phyloP scores from a whole-genome alignment of 768 basidiomycete genomes.

The Trametes cingulata region DNA sequence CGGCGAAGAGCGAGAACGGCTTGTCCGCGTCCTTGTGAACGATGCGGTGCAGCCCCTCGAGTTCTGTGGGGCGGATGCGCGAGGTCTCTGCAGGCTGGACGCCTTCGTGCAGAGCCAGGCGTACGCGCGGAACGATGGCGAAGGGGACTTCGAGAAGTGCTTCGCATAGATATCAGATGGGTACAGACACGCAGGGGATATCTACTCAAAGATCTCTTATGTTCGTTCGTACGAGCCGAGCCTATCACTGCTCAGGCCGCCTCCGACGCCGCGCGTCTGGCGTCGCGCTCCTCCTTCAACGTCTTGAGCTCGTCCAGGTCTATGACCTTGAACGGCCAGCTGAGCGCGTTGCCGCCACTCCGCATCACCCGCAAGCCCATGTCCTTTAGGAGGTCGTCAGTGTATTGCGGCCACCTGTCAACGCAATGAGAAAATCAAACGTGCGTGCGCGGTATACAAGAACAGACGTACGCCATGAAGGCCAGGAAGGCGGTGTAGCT shows the following conservation, averaged over 20 bases:
- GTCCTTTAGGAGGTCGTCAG: conserved; percentile 59
- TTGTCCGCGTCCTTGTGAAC: conserved; percentile 77
- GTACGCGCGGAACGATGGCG: conserved; percentile 67
- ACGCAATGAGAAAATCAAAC: neutral
- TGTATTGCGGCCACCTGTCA: conserved; percentile 59
- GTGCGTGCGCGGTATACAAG: neutral
- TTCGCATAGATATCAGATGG: conserved; percentile 16
- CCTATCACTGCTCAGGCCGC: neutral
- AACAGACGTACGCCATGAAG: conserved; percentile 51
- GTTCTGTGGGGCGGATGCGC: conserved; percentile 53
- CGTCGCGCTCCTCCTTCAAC: conserved; percentile 49
- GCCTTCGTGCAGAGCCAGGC: conserved; percentile 70
- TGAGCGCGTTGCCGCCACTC: conserved; percentile 66
- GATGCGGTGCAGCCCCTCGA: conserved; percentile 64
- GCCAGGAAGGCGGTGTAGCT: conserved; percentile 53
- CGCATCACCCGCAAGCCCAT: conserved; percentile 54
- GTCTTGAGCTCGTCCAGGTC: conserved; percentile 48
- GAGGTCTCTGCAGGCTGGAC: conserved; percentile 64
- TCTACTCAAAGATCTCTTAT: neutral
- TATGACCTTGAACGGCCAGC: conserved; percentile 61
- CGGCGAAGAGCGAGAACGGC: conserved; percentile 28
- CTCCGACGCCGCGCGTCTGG: conserved; percentile 24
- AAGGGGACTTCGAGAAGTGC: conserved; percentile 72
- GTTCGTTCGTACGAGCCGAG: neutral
- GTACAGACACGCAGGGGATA: neutral